Evolutionary conservation across 345 rosid genomes (phyloP), one percentile per base, ranked within the genome.

Genomic region (Eucalyptus sideroxylon): DNA sequence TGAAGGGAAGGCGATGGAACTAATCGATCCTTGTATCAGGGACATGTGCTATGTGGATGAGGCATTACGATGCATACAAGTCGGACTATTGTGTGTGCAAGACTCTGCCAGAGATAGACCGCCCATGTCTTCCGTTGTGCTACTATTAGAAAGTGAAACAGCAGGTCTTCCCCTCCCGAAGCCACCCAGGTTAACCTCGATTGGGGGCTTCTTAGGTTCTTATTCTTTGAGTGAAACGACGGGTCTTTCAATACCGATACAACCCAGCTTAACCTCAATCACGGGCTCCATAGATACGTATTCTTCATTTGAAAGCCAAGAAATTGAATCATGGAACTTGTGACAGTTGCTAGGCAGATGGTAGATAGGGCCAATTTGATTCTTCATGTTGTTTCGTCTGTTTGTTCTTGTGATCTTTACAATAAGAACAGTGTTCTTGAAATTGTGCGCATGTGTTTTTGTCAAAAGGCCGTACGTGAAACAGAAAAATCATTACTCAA

Each of bases 41-140:
- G 91, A 85, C 81, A 90, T 94, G n/a, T 90, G 93, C 88, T 88
- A 91, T 40, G 62, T 80, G 34, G 89, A 90, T 44, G 95, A 96
- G 92, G 96, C 91, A 4, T 50, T 93, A 90, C 94, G 95, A 88
- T 98, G 99, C 92, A 92, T 98, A 88, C 97, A 98, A 11, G 93
- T 97, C 50, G 99, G 97, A 13, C 95, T 97, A 90, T 45, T 97
- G 26, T 96, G 99, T 89, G 99, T 96, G 81, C 99, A 98, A 90
- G 98, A 98, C 88, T 92, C 95, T 3, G 94, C 99, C 86, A 90
- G 89, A 44, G 86, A 93, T 17, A 94, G 99, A 89, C 99, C 98
- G 7, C 91, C 92, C 90, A 98, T 98, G 97, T 91, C 96, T 55
- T 86, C 94, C 7, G 96, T 94, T 88, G 89, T 96, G 85, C n/a